These are phyloP conservation scores for Lagenidium sp. DNA, from an alignment of 352 stramenopile species.

Conservation along the genomic window DNA sequence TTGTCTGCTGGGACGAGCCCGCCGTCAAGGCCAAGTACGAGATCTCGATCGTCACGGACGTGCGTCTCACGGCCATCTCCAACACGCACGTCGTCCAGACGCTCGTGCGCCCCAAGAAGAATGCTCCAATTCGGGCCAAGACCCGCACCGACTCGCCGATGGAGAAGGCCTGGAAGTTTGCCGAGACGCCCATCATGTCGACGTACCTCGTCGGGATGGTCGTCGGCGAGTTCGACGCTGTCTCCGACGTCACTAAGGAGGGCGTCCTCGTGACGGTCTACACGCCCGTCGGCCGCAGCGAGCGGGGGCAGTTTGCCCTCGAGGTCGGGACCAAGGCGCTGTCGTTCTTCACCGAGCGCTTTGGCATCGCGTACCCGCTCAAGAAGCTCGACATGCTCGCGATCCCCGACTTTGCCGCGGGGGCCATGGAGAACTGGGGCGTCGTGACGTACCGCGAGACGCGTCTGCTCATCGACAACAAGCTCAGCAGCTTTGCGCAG, in stretches of 20 bases:
- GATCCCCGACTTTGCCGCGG: conserved; percentile 95
- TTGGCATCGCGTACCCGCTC: conserved; percentile 90
- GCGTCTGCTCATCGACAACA: conserved; percentile 79
- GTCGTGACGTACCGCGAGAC: conserved; percentile 97
- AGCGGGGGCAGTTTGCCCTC: conserved; percentile 90
- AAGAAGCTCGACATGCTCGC: conserved; percentile 98
- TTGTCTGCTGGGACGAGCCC: conserved; percentile 98
- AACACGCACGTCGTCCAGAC: conserved; percentile 95
- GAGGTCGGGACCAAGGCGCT: conserved; percentile 50
- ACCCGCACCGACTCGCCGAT: conserved; percentile 20
- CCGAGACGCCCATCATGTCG: conserved; percentile 94
- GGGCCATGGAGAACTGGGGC: conserved; percentile 95
- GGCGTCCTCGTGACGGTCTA: conserved; percentile 94
- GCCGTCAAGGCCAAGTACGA: conserved; percentile 94
- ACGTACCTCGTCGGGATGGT: conserved; percentile 94
- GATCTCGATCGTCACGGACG: conserved; percentile 87
- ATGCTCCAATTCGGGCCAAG: conserved; percentile 37
- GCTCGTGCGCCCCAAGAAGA: conserved; percentile 41
- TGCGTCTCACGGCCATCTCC: conserved; percentile 86
- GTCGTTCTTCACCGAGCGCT: conserved; percentile 64
- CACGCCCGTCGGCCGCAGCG: conserved; percentile 89
- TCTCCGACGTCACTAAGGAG: conserved; percentile 84
- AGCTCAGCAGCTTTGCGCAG: conserved; percentile 54
- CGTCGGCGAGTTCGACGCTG: conserved; percentile 95
- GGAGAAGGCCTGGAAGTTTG: conserved; percentile 79